Percentiles rank a stretch among this genome's conserved stretches.
phyloP scores from a whole-genome alignment of 1,284 basidiomycete genomes.

The Xerocomus amazonicus region DNA sequence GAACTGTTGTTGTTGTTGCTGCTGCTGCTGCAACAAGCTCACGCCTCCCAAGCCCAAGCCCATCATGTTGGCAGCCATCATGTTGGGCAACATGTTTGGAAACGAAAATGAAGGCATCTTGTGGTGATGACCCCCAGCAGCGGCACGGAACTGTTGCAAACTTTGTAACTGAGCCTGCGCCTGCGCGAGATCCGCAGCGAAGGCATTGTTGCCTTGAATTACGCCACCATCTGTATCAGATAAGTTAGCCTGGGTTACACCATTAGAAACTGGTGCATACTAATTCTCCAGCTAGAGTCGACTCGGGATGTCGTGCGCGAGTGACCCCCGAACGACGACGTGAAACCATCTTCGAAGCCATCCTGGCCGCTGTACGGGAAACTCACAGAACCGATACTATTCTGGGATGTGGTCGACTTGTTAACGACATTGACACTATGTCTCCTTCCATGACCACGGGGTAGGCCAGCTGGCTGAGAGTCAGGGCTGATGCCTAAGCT shows the following conservation, averaged over 20 bases:
- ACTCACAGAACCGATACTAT: constrained; percentile 46
- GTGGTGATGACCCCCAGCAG: constrained; percentile 90
- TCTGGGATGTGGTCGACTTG: constrained; percentile 51
- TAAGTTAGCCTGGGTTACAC: constrained; percentile 6
- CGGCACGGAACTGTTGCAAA: constrained; percentile 94
- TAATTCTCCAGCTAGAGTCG: constrained; percentile 86
- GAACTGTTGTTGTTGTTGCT: constrained; percentile 71
- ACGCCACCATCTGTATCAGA: constrained; percentile 62
- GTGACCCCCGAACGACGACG: constrained; percentile 60
- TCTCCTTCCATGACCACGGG: constrained; percentile 84
- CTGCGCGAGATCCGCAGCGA: constrained; percentile 81
- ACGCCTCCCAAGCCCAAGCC: constrained; percentile 79
- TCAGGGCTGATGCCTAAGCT: constrained; percentile 61
- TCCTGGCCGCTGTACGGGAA: constrained; percentile 53
- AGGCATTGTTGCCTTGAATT: constrained; percentile 60
- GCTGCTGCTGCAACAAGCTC: constrained; percentile 80
- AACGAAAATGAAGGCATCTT: constrained; percentile 98
- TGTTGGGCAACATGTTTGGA: constrained; percentile 93
- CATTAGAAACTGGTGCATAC: constrained; percentile 43
- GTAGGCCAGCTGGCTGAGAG: constrained; percentile 59
- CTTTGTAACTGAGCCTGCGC: constrained; percentile 97
- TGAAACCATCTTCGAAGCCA: constrained; percentile 74
- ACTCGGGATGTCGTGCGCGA: constrained; percentile 73
- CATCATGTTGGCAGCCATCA: constrained; percentile 95
- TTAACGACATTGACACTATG: constrained; percentile 94